A percentile compares a stretch with the other conserved stretches of the same genome.
Evolutionary conservation across 2,329 filamentous ascomycete genomes (phyloP).

Genomic region (Falciphora oryzae): DNA sequence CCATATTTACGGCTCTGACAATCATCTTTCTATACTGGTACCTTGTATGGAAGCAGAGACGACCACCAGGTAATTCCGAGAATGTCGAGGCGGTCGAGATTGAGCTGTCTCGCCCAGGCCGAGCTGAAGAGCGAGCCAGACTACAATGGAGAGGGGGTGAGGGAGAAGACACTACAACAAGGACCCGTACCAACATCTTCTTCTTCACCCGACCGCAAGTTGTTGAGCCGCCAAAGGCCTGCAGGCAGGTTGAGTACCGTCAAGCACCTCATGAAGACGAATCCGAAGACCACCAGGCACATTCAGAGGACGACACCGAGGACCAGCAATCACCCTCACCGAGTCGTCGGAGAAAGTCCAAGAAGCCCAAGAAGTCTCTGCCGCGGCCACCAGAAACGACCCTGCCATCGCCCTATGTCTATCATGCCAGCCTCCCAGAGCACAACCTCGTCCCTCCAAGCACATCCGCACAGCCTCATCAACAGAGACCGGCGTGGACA

Average conservation of each 20-base stretch:
- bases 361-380: neutral
- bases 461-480: neutral
- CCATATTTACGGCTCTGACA: conserved; percentile 22
- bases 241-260: neutral
- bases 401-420: neutral
- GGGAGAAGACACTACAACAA: neutral
- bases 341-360: neutral
- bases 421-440: neutral
- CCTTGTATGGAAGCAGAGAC: conserved; percentile 10
- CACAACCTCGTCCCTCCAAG: neutral
- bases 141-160: neutral
- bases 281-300: neutral
- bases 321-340: neutral
- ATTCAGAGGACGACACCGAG: neutral
- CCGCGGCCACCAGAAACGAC: neutral
- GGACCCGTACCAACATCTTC: neutral
- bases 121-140: neutral
- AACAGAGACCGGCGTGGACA: neutral
- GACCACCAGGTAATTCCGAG: neutral
- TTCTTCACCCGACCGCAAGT: neutral
- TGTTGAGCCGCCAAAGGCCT: neutral
- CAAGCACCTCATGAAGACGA: neutral
- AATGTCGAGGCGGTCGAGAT: conserved; percentile 1
- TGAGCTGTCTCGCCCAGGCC: neutral
- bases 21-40: conserved; percentile 29